Conservation (phyloP, 2,329 filamentous ascomycete genomes). For the Trichoderma citrinoviride region DNA sequence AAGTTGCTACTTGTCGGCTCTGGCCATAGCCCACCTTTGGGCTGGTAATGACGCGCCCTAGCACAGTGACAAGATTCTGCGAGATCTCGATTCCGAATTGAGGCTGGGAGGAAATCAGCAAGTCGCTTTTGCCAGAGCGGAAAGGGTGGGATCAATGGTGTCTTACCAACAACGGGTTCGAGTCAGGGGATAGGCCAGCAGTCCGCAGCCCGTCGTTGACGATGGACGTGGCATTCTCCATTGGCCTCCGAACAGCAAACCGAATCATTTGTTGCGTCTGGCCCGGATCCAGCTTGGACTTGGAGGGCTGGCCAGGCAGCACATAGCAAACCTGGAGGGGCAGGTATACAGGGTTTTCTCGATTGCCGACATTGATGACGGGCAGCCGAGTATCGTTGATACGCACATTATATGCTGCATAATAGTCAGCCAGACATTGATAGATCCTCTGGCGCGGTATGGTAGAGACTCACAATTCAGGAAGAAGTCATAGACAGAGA, state of each 20-base stretch:
- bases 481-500: slow-evolving; percentile 54
- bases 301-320: slow-evolving; percentile 53
- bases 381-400: slow-evolving; percentile 40
- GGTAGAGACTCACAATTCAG: slow-evolving; percentile 34
- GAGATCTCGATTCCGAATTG: slow-evolving; percentile 53
- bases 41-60: slow-evolving; percentile 55
- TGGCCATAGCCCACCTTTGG: slow-evolving; percentile 54
- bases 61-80: slow-evolving; percentile 57
- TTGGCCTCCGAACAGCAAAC: slow-evolving; percentile 58
- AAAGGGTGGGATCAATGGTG: not conserved
- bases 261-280: slow-evolving; percentile 60
- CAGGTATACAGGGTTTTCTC: slow-evolving; percentile 53
- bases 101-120: slow-evolving; percentile 29
- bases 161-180: slow-evolving; percentile 41
- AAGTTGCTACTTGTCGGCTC: slow-evolving; percentile 26
- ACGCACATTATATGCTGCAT: slow-evolving; percentile 37
- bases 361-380: slow-evolving; percentile 59
- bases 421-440: not conserved
- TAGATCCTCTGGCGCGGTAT: slow-evolving; percentile 1
- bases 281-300: slow-evolving; percentile 45
- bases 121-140: not conserved
- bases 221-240: slow-evolving; percentile 56
- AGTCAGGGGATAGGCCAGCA: slow-evolving; percentile 43
- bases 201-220: slow-evolving; percentile 46
- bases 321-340: slow-evolving; percentile 58